A percentile compares a stretch with the other conserved stretches of the same genome.
Conservation (phyloP, 176 grass and related monocot genomes). For the Triticum urartu region DNA sequence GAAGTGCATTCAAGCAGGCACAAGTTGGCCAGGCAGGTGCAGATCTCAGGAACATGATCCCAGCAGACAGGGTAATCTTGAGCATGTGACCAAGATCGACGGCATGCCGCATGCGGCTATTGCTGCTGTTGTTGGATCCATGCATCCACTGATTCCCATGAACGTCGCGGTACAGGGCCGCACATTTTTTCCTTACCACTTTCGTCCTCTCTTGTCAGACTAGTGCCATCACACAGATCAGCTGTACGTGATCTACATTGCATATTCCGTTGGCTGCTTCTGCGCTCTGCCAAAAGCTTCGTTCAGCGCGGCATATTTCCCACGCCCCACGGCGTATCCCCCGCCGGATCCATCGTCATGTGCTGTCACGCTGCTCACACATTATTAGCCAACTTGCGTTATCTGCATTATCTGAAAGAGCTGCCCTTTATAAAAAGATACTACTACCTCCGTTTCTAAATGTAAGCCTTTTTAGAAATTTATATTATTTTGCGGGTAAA, state of each 20-base stretch:
- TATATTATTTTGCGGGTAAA: too few relatives aligned
- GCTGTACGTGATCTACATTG: neutral
- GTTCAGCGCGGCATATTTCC: neutral
- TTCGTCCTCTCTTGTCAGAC: too few relatives aligned
- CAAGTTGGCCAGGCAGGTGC: neutral
- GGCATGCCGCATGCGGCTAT: neutral
- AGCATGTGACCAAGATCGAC: constrained; percentile 15
- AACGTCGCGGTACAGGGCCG: neutral
- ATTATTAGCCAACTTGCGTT: neutral
- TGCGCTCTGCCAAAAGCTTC: constrained; percentile 14
- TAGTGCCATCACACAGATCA: neutral
- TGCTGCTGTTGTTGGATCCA: neutral
- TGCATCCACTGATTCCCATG: neutral
- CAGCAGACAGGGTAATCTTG: neutral
- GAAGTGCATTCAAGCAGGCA: neutral
- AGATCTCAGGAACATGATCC: neutral
- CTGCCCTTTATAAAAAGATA: neutral
- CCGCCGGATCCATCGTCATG: neutral
- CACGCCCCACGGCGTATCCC: constrained; percentile 12
- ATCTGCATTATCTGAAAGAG: constrained; percentile 1
- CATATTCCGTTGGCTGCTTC: neutral
- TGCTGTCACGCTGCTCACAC: neutral
- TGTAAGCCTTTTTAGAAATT: too few relatives aligned
- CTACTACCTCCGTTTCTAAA: too few relatives aligned
- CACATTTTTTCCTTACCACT: neutral